phyloP scores from a whole-genome alignment of 306 rosid species.

The Cucurbita maxima region DNA sequence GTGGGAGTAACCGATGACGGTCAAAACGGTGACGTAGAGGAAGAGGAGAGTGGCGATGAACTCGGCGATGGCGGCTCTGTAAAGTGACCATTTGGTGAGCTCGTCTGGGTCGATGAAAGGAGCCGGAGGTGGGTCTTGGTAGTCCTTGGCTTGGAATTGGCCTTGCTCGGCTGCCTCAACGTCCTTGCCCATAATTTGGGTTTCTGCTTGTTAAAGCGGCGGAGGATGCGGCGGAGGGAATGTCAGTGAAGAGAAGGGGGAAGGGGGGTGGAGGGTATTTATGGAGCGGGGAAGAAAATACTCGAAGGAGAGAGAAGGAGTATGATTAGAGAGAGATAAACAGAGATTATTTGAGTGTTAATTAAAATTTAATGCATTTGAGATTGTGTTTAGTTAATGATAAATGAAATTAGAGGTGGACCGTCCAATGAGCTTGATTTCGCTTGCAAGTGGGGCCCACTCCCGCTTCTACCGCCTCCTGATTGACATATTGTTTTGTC shows the following conservation, averaged over 20 bases:
- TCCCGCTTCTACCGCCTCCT: constrained; percentile 26
- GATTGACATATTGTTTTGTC: background rate
- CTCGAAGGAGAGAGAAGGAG: background rate
- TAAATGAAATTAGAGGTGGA: background rate
- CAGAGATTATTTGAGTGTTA: background rate
- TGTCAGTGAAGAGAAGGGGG: background rate
- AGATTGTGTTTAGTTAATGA: background rate
- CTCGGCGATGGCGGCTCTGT: constrained; percentile 79
- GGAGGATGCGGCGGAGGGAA: background rate
- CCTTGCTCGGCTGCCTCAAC: constrained; percentile 47
- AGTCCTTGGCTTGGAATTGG: constrained; percentile 52
- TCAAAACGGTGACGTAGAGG: constrained; percentile 71
- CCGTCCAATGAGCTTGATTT: constrained; percentile 57
- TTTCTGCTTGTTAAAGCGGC: too few species aligned
- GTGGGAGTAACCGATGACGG: constrained; percentile 63
- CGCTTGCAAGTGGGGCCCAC: constrained; percentile 52
- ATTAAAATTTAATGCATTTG: background rate
- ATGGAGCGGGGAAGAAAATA: constrained; percentile 20
- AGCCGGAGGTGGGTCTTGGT: constrained; percentile 79
- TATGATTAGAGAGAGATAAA: background rate
- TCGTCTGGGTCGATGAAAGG: constrained; percentile 48
- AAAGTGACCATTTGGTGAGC: constrained; percentile 61
- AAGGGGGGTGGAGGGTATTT: constrained; percentile 31
- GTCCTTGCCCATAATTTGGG: constrained; percentile 39
- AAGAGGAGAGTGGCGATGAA: constrained; percentile 86